Conservation (phyloP, 306 rosid genomes). For the Quercus berberidifolia region DNA sequence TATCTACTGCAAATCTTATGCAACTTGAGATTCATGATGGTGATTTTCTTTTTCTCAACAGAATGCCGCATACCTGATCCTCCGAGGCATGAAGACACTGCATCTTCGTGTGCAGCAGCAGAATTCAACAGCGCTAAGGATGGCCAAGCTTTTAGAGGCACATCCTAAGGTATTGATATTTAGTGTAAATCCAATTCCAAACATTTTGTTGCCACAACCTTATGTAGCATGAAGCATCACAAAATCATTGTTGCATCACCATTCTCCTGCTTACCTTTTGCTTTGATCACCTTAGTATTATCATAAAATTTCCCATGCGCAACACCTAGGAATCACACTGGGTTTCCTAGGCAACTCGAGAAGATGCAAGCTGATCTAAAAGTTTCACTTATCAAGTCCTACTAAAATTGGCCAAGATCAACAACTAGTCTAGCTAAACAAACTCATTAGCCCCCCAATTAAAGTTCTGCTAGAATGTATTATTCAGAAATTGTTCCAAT, state of each 20-base stretch:
- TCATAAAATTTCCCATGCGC: neutral
- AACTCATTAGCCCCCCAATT: too few species aligned
- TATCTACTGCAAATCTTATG: neutral
- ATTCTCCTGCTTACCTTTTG: neutral
- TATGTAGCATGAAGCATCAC: neutral
- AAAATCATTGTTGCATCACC: neutral
- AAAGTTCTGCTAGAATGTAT: too few species aligned
- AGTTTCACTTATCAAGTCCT: too few species aligned
- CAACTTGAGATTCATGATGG: neutral
- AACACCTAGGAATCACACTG: neutral
- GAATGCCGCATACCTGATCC: slow-evolving; percentile 95
- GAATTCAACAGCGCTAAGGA: slow-evolving; percentile 74
- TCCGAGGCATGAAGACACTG: slow-evolving; percentile 96
- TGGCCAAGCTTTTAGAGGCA: slow-evolving; percentile 90
- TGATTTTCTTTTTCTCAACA: slow-evolving; percentile 28
- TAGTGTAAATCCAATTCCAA: neutral
- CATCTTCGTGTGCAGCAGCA: slow-evolving; percentile 97
- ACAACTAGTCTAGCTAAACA: too few species aligned
- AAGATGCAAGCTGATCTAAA: too few species aligned
- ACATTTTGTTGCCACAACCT: neutral
- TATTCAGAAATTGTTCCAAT: too few species aligned
- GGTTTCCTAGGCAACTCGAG: too few species aligned
- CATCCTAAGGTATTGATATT: slow-evolving; percentile 80
- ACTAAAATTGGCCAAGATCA: too few species aligned
- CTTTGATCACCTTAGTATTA: neutral